Percentiles rank a stretch among this genome's conserved stretches.
Conservation (phyloP, 208 protist genomes). For the Willaertia magna region DNA sequence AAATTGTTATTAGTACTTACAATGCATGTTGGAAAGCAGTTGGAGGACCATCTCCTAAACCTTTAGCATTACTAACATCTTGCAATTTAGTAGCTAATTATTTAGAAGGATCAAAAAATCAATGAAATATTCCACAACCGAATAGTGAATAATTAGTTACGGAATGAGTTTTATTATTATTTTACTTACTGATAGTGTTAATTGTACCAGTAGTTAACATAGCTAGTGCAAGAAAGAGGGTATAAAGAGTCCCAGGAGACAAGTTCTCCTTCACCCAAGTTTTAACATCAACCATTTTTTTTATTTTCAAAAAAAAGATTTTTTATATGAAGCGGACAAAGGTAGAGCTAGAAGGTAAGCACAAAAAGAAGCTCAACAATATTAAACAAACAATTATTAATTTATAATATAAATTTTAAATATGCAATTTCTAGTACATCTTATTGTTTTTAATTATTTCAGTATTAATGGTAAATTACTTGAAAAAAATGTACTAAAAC, state of each 20-base stretch:
- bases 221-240: background rate
- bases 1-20: background rate
- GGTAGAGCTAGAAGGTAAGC: too few species aligned
- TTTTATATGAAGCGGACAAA: too few species aligned
- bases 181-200: background rate
- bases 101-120: background rate
- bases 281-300: too few species aligned
- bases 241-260: background rate
- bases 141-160: background rate
- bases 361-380: too few species aligned
- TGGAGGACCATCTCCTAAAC: slow-evolving; percentile 7
- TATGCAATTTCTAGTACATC: too few species aligned
- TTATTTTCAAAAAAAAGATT: too few species aligned
- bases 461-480: too few species aligned
- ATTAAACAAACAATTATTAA: too few species aligned
- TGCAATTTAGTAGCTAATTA: background rate
- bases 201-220: slow-evolving; percentile 8
- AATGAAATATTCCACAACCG: background rate
- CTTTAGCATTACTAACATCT: background rate
- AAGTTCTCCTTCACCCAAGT: background rate
- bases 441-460: too few species aligned
- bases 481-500: too few species aligned
- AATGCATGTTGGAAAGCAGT: slow-evolving; percentile 9
- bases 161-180: background rate
- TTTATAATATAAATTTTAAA: too few species aligned